Percentiles rank a stretch among this genome's conserved stretches.
Conservation (phyloP, 164 flowering plant species). For the Liquidambar formosana region DNA sequence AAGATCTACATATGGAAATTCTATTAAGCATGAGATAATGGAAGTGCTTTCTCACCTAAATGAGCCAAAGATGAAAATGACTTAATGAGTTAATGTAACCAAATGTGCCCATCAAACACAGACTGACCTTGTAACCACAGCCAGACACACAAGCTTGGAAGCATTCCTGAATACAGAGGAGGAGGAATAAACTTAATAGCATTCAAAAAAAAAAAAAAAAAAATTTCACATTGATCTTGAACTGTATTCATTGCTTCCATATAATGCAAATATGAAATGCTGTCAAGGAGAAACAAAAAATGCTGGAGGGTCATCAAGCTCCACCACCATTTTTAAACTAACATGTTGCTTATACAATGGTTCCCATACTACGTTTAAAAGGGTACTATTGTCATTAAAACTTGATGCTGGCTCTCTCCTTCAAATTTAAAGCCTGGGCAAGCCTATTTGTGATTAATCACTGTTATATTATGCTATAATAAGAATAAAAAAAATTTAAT, state of each 20-base stretch:
- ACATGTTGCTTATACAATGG: background rate
- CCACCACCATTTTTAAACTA: background rate
- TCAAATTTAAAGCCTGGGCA: background rate
- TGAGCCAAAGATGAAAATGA: background rate
- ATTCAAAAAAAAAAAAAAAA: background rate
- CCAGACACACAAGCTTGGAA: conserved; percentile 86
- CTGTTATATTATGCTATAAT: background rate
- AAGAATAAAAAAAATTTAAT: too few species aligned
- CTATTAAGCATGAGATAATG: background rate
- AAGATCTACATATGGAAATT: background rate
- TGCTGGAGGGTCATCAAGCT: background rate
- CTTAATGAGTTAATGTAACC: background rate
- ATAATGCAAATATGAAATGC: background rate
- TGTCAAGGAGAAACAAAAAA: background rate
- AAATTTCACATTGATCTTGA: background rate
- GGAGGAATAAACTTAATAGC: background rate
- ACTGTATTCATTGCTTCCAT: background rate
- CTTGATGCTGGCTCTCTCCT: background rate
- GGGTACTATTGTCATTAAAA: background rate
- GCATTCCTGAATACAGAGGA: conserved; percentile 59
- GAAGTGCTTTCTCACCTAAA: background rate
- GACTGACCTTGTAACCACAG: conserved; percentile 82
- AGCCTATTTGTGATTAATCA: background rate
- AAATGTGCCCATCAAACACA: conserved; percentile 4
- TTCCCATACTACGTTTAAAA: background rate